Base-by-base conservation (phyloP, 2,329 filamentous ascomycete genomes). In the Aspergillus vadensis region DNA sequence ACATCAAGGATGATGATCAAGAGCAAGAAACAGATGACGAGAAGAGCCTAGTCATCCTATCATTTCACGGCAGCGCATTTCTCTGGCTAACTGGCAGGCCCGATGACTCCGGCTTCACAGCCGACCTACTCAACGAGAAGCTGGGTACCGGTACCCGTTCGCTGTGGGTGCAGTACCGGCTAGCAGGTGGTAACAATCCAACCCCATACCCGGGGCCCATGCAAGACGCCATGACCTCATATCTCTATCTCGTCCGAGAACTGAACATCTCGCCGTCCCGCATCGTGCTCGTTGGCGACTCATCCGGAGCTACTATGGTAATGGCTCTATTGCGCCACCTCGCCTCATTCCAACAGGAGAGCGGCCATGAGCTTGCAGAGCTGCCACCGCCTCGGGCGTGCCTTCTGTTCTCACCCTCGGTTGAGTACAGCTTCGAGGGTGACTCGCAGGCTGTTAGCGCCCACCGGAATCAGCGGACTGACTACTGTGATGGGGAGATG, bases 161-260 rank as follows among this genome's bases (percentile, higher is more conserved):
- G 17, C 41, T 55, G 10, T 55, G 52, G 52, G 15, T 43, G 23
- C 52, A 55, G 38, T 55, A 55, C 17, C 52, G 52, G 23, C 52
- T 55, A 19, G 52, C 41, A 1, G 52, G 52, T 5, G 52, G 41
- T 3, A 17, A 25, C 8, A 43, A 55, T 19, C 52, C 36, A 41
- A 61, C 54, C 23, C 56, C 60, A 3, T 69, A 63, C 39, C 66
- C 67, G 1, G 67, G 59, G 8, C 63, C 66, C 10, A 61, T 69
- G 38, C 67, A 69, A 65, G 67, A 69, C 23, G 65, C 66, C n/a
- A 55, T 69, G 25, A 64, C 67, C 1, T 62, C 67, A 8, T 69
- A 69, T 41, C 17, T 62, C 27, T 68, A 69, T 23, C 63, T 69
- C 19, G 43, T 68, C 17, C 56, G 63, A 23, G 60, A 62, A 2